phyloP scores from a whole-genome alignment of 345 rosid genomes.

The Eutrema yunnanense region DNA sequence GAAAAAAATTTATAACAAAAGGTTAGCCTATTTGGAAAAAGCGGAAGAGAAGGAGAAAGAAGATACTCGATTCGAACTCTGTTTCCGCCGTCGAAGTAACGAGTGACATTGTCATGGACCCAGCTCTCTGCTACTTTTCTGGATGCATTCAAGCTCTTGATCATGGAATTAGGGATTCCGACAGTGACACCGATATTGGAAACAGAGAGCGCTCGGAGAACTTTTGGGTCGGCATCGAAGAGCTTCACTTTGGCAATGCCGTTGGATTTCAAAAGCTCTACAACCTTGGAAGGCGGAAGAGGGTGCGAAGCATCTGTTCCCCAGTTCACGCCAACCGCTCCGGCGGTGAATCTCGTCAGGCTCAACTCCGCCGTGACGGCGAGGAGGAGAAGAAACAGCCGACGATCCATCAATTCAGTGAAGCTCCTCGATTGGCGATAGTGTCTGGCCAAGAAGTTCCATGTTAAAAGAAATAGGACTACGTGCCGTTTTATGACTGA shows the following conservation, averaged over 20 bases:
- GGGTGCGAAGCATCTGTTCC: slow-evolving; percentile 76
- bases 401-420: slow-evolving; percentile 22
- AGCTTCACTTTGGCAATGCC: slow-evolving; percentile 64
- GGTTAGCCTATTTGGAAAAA: neutral
- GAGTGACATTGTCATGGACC: slow-evolving; percentile 97
- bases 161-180: slow-evolving; percentile 63
- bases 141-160: slow-evolving; percentile 65
- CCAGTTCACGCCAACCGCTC: slow-evolving; percentile 74
- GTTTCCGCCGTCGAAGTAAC: slow-evolving; percentile 51
- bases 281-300: slow-evolving; percentile 68
- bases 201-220: slow-evolving; percentile 68
- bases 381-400: slow-evolving; percentile 13
- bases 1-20: neutral
- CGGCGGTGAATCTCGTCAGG: slow-evolving; percentile 5
- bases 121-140: slow-evolving; percentile 67
- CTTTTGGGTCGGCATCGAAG: slow-evolving; percentile 70
- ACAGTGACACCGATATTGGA: slow-evolving; percentile 63
- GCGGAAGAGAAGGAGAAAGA: neutral
- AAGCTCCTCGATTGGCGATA: neutral
- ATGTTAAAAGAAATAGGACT: neutral
- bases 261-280: slow-evolving; percentile 83
- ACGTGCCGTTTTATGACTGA: slow-evolving; percentile 4
- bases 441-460: neutral
- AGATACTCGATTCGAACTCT: slow-evolving; percentile 66
- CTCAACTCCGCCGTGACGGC: slow-evolving; percentile 20